A percentile compares a stretch with the other conserved stretches of the same genome.
Evolutionary conservation across 805 yeast species (phyloP).

Genomic region (Cyberlindnera maclurae): DNA sequence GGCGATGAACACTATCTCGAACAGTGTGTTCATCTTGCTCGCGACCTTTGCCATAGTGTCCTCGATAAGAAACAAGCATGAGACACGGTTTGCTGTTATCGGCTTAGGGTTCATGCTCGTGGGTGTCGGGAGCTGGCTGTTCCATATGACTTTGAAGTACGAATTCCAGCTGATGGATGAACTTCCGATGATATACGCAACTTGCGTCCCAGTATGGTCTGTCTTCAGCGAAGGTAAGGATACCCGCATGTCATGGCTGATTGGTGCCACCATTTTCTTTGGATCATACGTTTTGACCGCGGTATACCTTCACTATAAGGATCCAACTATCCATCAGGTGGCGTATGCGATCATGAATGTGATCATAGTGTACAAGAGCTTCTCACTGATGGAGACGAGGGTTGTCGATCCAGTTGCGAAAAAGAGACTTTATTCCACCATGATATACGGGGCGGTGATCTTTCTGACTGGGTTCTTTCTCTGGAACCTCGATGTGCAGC

Average conservation of each 20-base stretch:
- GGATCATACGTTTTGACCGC: slow-evolving; percentile 61
- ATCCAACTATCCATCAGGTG: slow-evolving; percentile 86
- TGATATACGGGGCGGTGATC: slow-evolving; percentile 50
- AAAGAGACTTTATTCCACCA: slow-evolving; percentile 44
- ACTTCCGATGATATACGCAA: slow-evolving; percentile 96
- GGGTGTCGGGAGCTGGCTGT: slow-evolving; percentile 90
- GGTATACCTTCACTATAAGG: slow-evolving; percentile 62
- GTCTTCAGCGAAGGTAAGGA: slow-evolving; percentile 56
- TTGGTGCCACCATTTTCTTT: slow-evolving; percentile 40
- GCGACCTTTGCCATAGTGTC: slow-evolving; percentile 62
- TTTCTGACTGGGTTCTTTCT: slow-evolving; percentile 71
- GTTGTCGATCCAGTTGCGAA: slow-evolving; percentile 45
- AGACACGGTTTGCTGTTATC: slow-evolving; percentile 60
- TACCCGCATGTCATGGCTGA: slow-evolving; percentile 28
- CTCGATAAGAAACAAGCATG: slow-evolving; percentile 54
- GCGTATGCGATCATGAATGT: slow-evolving; percentile 76
- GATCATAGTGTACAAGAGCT: slow-evolving; percentile 59
- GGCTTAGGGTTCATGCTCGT: slow-evolving; percentile 80
- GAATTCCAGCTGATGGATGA: slow-evolving; percentile 91
- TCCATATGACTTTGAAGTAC: slow-evolving; percentile 92
- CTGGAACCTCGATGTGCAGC: slow-evolving; percentile 86
- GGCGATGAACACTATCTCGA: slow-evolving; percentile 80
- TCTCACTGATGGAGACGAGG: slow-evolving; percentile 40
- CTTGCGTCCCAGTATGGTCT: slow-evolving; percentile 90
- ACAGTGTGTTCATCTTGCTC: slow-evolving; percentile 44